Evolutionary conservation across 1,139 yeast species (phyloP).

Genomic region (Zygoascus meyerae): DNA sequence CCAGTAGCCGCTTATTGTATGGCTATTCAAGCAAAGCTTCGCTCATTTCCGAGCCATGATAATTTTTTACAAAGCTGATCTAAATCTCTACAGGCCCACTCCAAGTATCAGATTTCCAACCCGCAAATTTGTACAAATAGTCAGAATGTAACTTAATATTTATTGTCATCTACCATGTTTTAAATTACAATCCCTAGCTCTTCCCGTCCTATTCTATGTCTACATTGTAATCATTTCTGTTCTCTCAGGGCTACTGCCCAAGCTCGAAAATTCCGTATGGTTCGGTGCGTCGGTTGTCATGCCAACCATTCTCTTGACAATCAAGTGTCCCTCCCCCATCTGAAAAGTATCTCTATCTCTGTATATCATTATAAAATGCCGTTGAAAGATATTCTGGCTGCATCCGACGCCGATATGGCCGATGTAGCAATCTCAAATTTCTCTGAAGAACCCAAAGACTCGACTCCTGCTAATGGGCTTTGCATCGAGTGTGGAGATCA

Average conservation of each 20-base stretch:
- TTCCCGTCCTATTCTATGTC: too few species aligned
- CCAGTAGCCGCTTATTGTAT: too few species aligned
- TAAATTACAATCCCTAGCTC: too few species aligned
- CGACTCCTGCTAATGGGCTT: conserved; percentile 24
- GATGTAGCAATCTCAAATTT: conserved; percentile 9
- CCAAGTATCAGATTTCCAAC: too few species aligned
- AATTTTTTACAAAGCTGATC: too few species aligned
- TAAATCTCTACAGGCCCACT: too few species aligned
- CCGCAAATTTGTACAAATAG: too few species aligned
- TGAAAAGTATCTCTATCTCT: neutral
- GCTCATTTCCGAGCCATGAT: too few species aligned
- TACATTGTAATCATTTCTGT: too few species aligned
- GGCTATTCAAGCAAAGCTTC: too few species aligned
- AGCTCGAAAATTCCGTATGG: neutral
- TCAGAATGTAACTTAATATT: too few species aligned
- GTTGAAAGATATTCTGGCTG: conserved; percentile 27
- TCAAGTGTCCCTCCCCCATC: neutral
- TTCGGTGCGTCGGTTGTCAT: neutral
- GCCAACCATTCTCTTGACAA: neutral
- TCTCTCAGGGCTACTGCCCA: neutral
- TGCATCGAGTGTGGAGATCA: conserved; percentile 69
- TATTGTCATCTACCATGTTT: too few species aligned
- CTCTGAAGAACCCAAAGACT: neutral
- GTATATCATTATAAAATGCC: conserved; percentile 12
- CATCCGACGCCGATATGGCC: conserved; percentile 17